phyloP scores from a whole-genome alignment of 805 yeast genomes.

The Candida corydali region DNA sequence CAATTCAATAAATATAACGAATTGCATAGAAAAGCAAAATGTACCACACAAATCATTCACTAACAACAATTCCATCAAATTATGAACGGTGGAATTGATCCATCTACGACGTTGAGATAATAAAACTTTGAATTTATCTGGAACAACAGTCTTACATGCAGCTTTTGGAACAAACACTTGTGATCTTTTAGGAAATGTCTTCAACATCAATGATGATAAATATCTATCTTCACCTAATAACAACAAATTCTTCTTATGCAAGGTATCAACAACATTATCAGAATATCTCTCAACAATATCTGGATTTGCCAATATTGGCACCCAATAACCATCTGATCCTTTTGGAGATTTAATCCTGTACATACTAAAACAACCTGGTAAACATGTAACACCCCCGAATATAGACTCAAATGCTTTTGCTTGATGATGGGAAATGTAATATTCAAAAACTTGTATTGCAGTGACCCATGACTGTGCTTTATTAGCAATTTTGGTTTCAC shows the following conservation, averaged over 20 bases:
- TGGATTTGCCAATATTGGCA: conserved; percentile 87
- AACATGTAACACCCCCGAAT: conserved; percentile 90
- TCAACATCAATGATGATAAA: conserved; percentile 78
- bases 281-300: conserved; percentile 90
- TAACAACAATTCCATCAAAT: conserved; percentile 78
- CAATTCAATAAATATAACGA: conserved; percentile 77
- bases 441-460: conserved; percentile 89
- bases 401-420: conserved; percentile 94
- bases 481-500: conserved; percentile 89
- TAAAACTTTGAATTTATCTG: conserved; percentile 71
- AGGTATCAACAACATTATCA: conserved; percentile 77
- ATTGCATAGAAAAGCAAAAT: conserved; percentile 93
- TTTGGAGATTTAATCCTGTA: conserved; percentile 89
- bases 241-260: conserved; percentile 81
- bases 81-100: conserved; percentile 94
- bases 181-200: conserved; percentile 84
- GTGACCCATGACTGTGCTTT: conserved; percentile 85
- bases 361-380: conserved; percentile 94
- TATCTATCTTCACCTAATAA: conserved; percentile 89
- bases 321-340: conserved; percentile 71
- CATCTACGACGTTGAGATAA: conserved; percentile 94
- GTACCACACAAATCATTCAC: conserved; percentile 91
- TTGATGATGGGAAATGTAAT: conserved; percentile 90
- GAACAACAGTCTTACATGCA: conserved; percentile 89
- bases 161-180: conserved; percentile 87